phyloP scores from a whole-genome alignment of 345 rosid genomes.

The Eucalyptus marginata region DNA sequence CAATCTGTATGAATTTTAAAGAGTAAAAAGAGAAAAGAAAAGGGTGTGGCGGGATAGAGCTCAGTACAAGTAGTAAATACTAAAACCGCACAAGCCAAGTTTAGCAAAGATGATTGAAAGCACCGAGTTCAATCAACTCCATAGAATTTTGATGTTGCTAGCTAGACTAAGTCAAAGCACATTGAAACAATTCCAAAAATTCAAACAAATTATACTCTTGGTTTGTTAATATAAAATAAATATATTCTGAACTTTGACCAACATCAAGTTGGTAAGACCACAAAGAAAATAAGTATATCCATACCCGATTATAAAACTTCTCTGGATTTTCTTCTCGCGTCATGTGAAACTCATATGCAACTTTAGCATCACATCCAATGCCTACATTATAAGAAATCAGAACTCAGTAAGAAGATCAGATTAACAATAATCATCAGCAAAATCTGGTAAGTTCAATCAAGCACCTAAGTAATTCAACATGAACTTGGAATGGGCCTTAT shows the following conservation, averaged over 20 bases:
- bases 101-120: not conserved
- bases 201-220: not conserved
- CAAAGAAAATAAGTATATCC: not conserved
- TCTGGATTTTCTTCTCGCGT: slow-evolving; percentile 75
- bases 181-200: not conserved
- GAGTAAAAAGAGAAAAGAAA: not conserved
- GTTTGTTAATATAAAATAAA: not conserved
- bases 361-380: slow-evolving; percentile 87
- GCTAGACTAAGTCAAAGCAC: not conserved
- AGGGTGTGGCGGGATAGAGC: not conserved
- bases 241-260: not conserved
- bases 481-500: slow-evolving; percentile 37
- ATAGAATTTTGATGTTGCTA: not conserved
- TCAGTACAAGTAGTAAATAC: not conserved
- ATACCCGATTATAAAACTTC: slow-evolving; percentile 76
- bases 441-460: not conserved
- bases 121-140: not conserved
- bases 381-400: slow-evolving; percentile 21
- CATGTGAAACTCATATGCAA: slow-evolving; percentile 74
- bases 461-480: slow-evolving; percentile 87
- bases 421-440: not conserved
- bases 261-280: not conserved
- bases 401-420: not conserved
- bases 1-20: not conserved
- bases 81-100: not conserved